These are phyloP conservation scores for Pseudogymnoascus sp. DNA, from an alignment of 2,329 filamentous ascomycete species.

Conservation along the genomic window DNA sequence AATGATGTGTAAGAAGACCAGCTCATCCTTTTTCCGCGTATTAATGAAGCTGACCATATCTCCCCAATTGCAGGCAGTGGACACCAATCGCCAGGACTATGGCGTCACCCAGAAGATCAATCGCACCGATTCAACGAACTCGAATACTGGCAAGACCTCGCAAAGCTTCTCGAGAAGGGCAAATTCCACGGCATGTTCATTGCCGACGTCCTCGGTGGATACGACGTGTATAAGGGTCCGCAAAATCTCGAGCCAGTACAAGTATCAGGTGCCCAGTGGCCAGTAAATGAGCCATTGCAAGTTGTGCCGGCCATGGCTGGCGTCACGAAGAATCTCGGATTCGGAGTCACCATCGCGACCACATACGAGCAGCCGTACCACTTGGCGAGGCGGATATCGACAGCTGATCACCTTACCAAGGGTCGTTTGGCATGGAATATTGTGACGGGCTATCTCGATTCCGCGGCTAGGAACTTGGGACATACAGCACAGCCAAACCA, in stretches of 20 bases:
- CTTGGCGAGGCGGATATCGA: constrained; percentile 55
- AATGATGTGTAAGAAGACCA: constrained; percentile 35
- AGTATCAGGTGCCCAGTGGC: constrained; percentile 59
- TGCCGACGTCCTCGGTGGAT: constrained; percentile 59
- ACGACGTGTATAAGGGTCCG: constrained; percentile 62
- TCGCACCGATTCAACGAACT: constrained; percentile 55
- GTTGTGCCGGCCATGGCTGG: constrained; percentile 62
- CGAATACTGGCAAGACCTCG: constrained; percentile 54
- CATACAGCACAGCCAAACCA: constrained; percentile 52
- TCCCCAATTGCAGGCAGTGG: constrained; percentile 35
- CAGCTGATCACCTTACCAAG: constrained; percentile 57
- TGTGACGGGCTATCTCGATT: constrained; percentile 62
- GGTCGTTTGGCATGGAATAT: constrained; percentile 48
- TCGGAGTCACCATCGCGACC: constrained; percentile 60
- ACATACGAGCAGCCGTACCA: constrained; percentile 65
- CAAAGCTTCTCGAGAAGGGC: constrained; percentile 51
- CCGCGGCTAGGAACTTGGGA: constrained; percentile 57
- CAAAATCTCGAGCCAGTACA: constrained; percentile 53
- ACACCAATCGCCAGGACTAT: constrained; percentile 50
- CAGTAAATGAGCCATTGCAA: constrained; percentile 61
- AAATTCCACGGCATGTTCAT: constrained; percentile 63
- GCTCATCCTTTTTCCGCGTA: constrained; percentile 11
- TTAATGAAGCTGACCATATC: constrained; percentile 23
- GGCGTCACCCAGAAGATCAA: constrained; percentile 58
- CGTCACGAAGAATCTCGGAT: constrained; percentile 58